These are phyloP conservation scores for Gnaphalium uliginosum DNA, from an alignment of 129 eudicot species.

Conservation along the genomic window DNA sequence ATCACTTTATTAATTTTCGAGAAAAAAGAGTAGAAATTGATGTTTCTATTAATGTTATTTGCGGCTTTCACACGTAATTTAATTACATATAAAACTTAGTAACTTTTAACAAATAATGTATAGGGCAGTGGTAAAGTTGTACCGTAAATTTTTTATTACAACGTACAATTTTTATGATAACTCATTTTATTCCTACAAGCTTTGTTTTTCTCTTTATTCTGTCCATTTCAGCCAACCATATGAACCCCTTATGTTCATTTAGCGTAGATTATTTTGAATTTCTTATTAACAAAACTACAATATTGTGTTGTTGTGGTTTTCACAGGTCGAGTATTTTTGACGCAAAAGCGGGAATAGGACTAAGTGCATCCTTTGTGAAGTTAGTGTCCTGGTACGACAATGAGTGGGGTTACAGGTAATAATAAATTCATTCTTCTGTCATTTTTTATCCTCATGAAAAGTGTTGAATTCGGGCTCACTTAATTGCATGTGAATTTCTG, in stretches of 20 bases:
- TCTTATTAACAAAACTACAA: not conserved
- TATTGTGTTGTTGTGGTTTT: not conserved
- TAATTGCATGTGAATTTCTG: conserved; percentile 13
- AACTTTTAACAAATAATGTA: too few relatives aligned
- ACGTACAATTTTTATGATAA: not conserved
- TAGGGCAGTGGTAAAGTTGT: too few relatives aligned
- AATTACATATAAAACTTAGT: too few relatives aligned
- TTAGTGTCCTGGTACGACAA: conserved; percentile 92
- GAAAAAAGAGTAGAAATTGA: too few relatives aligned
- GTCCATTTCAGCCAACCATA: not conserved
- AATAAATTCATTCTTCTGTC: not conserved
- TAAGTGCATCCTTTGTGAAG: conserved; percentile 76
- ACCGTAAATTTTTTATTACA: too few relatives aligned
- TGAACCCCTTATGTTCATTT: not conserved
- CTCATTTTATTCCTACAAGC: not conserved
- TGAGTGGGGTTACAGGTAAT: conserved; percentile 98
- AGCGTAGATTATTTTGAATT: not conserved
- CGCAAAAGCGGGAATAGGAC: conserved; percentile 90
- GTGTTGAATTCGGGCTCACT: not conserved
- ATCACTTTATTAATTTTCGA: too few relatives aligned
- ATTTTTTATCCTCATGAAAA: not conserved
- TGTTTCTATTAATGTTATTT: not conserved
- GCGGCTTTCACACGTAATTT: not conserved
- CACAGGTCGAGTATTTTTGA: conserved; percentile 91
- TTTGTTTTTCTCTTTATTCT: not conserved